phyloP scores from a whole-genome alignment of 2,329 filamentous ascomycete species.

The Fusarium stilboides region DNA sequence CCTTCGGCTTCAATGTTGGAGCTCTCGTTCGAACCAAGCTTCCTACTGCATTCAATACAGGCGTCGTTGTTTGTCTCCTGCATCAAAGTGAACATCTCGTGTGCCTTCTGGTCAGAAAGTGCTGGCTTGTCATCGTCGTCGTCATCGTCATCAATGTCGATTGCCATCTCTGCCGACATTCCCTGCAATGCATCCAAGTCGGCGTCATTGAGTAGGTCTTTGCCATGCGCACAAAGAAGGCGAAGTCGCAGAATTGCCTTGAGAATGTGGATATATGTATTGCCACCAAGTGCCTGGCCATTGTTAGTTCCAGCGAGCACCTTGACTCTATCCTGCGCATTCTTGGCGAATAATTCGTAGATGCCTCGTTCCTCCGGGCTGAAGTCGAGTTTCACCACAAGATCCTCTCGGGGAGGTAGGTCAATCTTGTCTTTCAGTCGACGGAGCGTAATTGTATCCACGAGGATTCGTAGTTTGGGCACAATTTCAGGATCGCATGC shows the following conservation, averaged over 20 bases:
- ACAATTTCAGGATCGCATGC: conserved; percentile 87
- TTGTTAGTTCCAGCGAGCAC: conserved; percentile 74
- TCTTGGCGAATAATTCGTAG: conserved; percentile 87
- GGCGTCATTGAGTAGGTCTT: conserved; percentile 87
- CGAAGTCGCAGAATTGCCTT: conserved; percentile 92
- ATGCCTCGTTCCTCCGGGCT: conserved; percentile 80
- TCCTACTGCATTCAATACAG: conserved; percentile 79
- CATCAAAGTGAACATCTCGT: conserved; percentile 88
- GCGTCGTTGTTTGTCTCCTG: conserved; percentile 83
- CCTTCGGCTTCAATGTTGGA: conserved; percentile 72
- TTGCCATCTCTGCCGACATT: conserved; percentile 85
- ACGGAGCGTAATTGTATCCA: conserved; percentile 94
- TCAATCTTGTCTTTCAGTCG: conserved; percentile 93
- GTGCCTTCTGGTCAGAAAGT: conserved; percentile 80
- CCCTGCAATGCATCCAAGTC: conserved; percentile 87
- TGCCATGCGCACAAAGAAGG: conserved; percentile 93
- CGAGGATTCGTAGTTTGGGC: conserved; percentile 86
- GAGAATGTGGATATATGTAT: conserved; percentile 93
- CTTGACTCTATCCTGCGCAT: conserved; percentile 84
- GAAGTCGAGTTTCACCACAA: conserved; percentile 82
- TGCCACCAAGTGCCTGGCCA: conserved; percentile 81
- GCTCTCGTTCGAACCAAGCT: conserved; percentile 70
- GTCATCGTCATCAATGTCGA: conserved; percentile 89
- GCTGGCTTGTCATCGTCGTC: conserved; percentile 71
- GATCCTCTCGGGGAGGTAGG: conserved; percentile 80